Evolutionary conservation across 1,284 basidiomycete genomes (phyloP), one percentile per base, ranked within the genome.

Genomic region (Puccinia novopanici): DNA sequence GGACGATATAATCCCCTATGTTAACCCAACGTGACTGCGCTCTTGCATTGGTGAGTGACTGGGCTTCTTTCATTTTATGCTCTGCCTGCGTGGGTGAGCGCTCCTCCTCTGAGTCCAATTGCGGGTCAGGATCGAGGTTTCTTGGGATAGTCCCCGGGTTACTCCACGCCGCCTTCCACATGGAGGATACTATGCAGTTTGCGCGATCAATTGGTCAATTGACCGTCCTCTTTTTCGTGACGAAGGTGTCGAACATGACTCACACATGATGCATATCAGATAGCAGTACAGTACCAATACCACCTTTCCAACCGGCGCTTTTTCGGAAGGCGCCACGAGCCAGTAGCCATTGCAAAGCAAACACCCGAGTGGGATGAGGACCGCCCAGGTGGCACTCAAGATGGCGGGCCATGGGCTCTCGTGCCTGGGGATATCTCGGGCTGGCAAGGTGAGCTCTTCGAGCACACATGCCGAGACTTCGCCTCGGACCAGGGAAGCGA

Each of bases 161-260:
- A 30, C 54, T 68, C 48, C 24, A 77, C 13, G 75, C 59, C 19
- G 63, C 63, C 17, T 40, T 77, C 42, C 59, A 68, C 75, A 77
- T 77, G 34, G 75, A 77, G 30, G 75, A 77, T 52, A 77, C 75
- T 77, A 24, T 15, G 34, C n/a, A n/a, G n/a, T n/a, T n/a, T n/a
- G n/a, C n/a, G n/a, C n/a, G n/a, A n/a, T n/a, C n/a, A n/a, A n/a
- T n/a, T n/a, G n/a, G n/a, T n/a, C n/a, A n/a, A n/a, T n/a, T n/a
- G n/a, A n/a, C n/a, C n/a, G n/a, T n/a, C n/a, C n/a, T n/a, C n/a
- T n/a, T n/a, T n/a, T n/a, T n/a, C n/a, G n/a, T n/a, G n/a, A n/a
- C n/a, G n/a, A n/a, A n/a, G n/a, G n/a, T n/a, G n/a, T n/a, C n/a
- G n/a, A n/a, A n/a, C n/a, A n/a, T n/a, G n/a, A n/a, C n/a, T n/a